These are phyloP conservation scores for Ensete glaucum DNA, from an alignment of 176 grass and related monocot species.

Conservation along the genomic window DNA sequence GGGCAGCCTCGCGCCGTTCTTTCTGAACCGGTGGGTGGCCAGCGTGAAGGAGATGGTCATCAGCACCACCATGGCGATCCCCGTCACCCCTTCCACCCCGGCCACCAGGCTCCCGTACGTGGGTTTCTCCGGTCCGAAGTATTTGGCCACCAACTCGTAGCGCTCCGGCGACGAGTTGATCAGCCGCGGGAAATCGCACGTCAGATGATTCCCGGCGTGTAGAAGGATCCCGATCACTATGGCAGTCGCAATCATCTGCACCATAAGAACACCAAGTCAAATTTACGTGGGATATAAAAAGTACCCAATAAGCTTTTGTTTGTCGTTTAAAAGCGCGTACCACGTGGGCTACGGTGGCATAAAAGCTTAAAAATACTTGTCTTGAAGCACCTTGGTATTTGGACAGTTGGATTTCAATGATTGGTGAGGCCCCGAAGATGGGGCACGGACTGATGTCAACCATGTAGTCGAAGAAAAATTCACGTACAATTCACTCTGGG, in stretches of 20 bases:
- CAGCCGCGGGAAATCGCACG: slow-evolving; percentile 83
- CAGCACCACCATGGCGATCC: slow-evolving; percentile 80
- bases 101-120: slow-evolving; percentile 52
- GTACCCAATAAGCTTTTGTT: too few species aligned
- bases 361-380: too few species aligned
- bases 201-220: slow-evolving; percentile 63
- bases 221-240: slow-evolving; percentile 82
- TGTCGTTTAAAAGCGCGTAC: too few species aligned
- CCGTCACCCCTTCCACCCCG: slow-evolving; percentile 65
- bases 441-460: not conserved
- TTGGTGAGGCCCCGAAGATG: not conserved
- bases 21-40: slow-evolving; percentile 88
- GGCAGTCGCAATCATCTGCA: slow-evolving; percentile 78
- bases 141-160: slow-evolving; percentile 36
- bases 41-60: slow-evolving; percentile 82
- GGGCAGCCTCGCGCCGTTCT: slow-evolving; percentile 74
- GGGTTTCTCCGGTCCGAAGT: slow-evolving; percentile 54
- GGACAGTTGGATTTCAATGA: not conserved
- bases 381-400: too few species aligned
- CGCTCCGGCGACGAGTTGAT: slow-evolving; percentile 38
- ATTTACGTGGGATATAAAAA: too few species aligned
- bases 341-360: too few species aligned
- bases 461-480: too few species aligned
- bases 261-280: not conserved
- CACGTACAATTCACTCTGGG: too few species aligned